phyloP scores from a whole-genome alignment of 73 alveolate genomes.

The Paramecium pentaurelia region DNA sequence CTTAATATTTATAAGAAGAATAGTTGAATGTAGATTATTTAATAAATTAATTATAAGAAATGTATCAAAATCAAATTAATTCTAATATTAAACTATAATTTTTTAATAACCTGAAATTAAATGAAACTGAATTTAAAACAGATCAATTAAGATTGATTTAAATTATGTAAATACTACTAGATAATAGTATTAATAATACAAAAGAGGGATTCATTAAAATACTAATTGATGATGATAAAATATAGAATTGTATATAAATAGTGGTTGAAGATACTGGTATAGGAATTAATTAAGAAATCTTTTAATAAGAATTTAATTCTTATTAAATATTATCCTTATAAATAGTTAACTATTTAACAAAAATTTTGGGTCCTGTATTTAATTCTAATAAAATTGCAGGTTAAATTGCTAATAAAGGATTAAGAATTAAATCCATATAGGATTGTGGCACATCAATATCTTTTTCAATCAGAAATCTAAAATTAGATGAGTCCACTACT shows the following conservation, averaged over 20 bases:
- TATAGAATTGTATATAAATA: not conserved
- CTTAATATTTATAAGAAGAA: not conserved
- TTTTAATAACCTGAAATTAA: not conserved
- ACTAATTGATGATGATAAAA: not conserved
- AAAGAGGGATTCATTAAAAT: conserved; percentile 31
- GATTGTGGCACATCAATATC: not conserved
- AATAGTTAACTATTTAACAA: not conserved
- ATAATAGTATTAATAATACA: not conserved
- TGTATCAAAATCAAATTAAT: not conserved
- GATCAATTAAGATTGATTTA: not conserved
- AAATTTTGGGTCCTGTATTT: not conserved
- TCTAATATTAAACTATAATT: not conserved
- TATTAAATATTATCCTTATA: not conserved
- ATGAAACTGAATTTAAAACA: not conserved
- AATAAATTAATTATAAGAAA: not conserved
- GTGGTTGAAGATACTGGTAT: not conserved
- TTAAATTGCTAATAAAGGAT: not conserved
- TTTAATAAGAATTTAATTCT: not conserved
- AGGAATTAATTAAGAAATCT: not conserved
- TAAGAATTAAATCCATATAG: not conserved
- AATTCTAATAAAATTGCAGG: not conserved
- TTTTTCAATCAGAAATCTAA: not conserved
- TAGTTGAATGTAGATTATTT: not conserved
- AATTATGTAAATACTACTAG: not conserved
- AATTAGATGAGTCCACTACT: not conserved